phyloP scores from a whole-genome alignment of 441 rosid genomes.

The Omphalea diandra region DNA sequence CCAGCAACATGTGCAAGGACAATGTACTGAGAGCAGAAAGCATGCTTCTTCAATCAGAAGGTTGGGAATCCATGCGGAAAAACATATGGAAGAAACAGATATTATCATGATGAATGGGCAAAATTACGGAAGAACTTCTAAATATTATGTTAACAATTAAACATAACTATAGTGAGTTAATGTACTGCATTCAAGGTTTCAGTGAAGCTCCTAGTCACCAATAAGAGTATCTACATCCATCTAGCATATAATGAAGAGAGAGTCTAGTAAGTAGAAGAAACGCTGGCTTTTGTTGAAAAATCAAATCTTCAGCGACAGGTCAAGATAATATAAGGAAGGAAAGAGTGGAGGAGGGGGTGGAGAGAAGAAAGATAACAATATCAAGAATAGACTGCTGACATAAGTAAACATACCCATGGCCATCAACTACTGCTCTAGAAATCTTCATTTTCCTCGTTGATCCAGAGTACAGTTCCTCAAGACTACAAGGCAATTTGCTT shows the following conservation, averaged over 20 bases:
- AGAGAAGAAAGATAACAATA: no score
- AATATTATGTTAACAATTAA: background rate
- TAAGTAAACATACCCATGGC: conserved; percentile 49
- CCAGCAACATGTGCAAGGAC: conserved; percentile 3
- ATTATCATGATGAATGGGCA: background rate
- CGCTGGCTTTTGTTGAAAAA: no score
- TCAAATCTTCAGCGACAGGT: no score
- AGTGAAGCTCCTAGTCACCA: background rate
- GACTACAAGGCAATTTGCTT: conserved; percentile 84
- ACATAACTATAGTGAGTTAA: no score
- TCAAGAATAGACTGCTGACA: no score
- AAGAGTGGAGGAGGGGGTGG: background rate
- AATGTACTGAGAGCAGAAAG: no score
- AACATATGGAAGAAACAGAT: background rate
- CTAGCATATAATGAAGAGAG: background rate
- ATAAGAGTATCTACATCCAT: background rate
- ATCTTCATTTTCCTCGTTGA: conserved; percentile 97
- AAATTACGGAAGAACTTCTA: no score
- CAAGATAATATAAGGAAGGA: no score
- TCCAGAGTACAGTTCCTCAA: conserved; percentile 78
- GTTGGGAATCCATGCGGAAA: background rate
- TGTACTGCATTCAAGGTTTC: background rate
- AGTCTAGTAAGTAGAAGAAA: no score
- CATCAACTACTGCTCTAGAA: conserved; percentile 74
- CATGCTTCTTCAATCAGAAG: background rate